Conservation (phyloP, 805 yeast species). For the Teunomyces stri region DNA sequence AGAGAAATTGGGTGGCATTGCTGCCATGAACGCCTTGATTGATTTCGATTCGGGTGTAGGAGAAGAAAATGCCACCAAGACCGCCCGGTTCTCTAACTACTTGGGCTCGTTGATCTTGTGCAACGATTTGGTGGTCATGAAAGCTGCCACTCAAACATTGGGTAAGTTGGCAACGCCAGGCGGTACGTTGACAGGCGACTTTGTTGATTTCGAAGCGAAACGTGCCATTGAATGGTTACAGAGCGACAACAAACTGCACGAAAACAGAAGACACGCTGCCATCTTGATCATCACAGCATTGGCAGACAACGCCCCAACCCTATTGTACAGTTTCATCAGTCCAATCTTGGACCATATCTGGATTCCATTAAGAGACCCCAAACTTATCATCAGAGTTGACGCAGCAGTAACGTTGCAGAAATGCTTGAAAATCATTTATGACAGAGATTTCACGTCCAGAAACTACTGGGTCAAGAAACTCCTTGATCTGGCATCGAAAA, state of each 20-base stretch:
- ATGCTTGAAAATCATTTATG: slow-evolving; percentile 75
- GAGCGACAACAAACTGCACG: slow-evolving; percentile 70
- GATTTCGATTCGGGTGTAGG: slow-evolving; percentile 74
- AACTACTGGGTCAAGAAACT: slow-evolving; percentile 73
- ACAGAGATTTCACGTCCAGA: slow-evolving; percentile 69
- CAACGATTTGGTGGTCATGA: slow-evolving; percentile 80
- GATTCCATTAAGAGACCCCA: slow-evolving; percentile 82
- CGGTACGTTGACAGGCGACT: slow-evolving; percentile 84
- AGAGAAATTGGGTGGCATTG: slow-evolving; percentile 84
- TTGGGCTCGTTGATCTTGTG: slow-evolving; percentile 77
- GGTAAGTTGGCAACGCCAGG: slow-evolving; percentile 90
- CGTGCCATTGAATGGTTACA: slow-evolving; percentile 89
- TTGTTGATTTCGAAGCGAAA: slow-evolving; percentile 89
- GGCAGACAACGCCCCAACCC: slow-evolving; percentile 83
- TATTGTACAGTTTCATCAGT: slow-evolving; percentile 73
- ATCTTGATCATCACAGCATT: slow-evolving; percentile 77
- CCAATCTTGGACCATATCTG: slow-evolving; percentile 80
- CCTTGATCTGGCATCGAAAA: slow-evolving; percentile 63
- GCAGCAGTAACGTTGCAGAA: slow-evolving; percentile 78
- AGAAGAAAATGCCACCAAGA: slow-evolving; percentile 82
- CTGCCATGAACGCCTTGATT: slow-evolving; percentile 85
- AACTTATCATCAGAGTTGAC: slow-evolving; percentile 71
- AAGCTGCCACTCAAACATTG: slow-evolving; percentile 78
- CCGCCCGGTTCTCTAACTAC: slow-evolving; percentile 89
- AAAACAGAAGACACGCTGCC: slow-evolving; percentile 86